These are phyloP conservation scores for Crithidia fasciculata DNA, from an alignment of 208 protist species.

Conservation along the genomic window DNA sequence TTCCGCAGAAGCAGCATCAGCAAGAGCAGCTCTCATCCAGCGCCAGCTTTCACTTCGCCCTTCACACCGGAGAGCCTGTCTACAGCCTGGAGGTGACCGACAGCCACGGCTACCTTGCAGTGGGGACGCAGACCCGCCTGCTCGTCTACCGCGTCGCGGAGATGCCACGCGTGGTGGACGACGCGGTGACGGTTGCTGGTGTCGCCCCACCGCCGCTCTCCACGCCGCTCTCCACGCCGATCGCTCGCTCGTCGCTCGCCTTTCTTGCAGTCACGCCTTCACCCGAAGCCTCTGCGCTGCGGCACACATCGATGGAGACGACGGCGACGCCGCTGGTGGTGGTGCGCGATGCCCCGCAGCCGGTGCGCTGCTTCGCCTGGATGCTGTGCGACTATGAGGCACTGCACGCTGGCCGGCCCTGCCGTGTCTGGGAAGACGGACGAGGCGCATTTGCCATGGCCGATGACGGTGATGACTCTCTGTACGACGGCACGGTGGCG, in stretches of 20 bases:
- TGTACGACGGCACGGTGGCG: not conserved
- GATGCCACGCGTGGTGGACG: constrained; percentile 23
- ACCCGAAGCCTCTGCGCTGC: not conserved
- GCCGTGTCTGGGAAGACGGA: not conserved
- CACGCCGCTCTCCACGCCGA: not conserved
- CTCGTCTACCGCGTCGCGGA: constrained; percentile 32
- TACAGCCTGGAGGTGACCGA: constrained; percentile 30
- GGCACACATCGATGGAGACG: not conserved
- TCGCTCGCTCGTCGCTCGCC: not conserved
- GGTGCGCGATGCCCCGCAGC: constrained; percentile 22
- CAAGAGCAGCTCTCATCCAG: too few relatives aligned
- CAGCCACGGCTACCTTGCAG: constrained; percentile 27
- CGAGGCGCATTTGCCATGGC: not conserved
- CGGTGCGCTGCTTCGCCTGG: constrained; percentile 35
- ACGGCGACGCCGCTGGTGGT: constrained; percentile 21
- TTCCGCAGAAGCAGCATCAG: too few relatives aligned
- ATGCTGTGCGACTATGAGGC: constrained; percentile 37
- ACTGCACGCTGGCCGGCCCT: not conserved
- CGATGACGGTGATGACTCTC: not conserved
- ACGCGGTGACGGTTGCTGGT: not conserved
- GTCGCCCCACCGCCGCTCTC: too few relatives aligned
- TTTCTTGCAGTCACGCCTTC: not conserved
- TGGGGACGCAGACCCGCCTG: constrained; percentile 32
- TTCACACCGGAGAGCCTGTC: constrained; percentile 23
- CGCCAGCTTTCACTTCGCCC: constrained; percentile 21